These are phyloP conservation scores for Fomitopsis pulvina DNA, from an alignment of 768 basidiomycete species.

Conservation along the genomic window DNA sequence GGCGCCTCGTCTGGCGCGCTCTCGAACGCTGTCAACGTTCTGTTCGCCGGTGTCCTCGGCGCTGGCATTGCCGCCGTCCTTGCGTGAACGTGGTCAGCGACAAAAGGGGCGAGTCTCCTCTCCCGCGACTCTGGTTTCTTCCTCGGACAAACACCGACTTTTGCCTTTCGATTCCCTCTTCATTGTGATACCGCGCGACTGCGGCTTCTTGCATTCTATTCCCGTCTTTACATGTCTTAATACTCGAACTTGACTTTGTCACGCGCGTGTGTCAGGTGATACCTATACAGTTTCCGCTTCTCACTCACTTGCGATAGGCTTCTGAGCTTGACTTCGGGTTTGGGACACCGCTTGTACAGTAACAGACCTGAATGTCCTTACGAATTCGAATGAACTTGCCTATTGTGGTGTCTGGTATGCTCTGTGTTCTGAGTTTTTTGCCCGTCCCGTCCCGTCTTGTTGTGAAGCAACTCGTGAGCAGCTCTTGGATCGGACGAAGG, in stretches of 20 bases:
- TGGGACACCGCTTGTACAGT: not conserved
- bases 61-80: conserved; percentile 33
- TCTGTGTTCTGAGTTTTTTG: too few species aligned
- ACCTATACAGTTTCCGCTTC: not conserved
- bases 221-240: not conserved
- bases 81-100: conserved; percentile 8
- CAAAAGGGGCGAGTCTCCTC: not conserved
- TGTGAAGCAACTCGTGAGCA: too few species aligned
- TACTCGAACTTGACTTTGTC: too few species aligned
- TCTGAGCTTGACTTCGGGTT: not conserved
- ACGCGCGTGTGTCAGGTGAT: too few species aligned
- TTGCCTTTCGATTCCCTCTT: not conserved
- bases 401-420: not conserved
- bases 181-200: conserved; percentile 2
- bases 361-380: not conserved
- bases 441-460: too few species aligned
- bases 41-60: conserved; percentile 33
- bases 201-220: not conserved
- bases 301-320: not conserved
- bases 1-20: conserved; percentile 23
- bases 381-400: not conserved
- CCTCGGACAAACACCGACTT: not conserved
- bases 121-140: not conserved
- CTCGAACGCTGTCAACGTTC: conserved; percentile 16
- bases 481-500: too few species aligned